phyloP scores from a whole-genome alignment of 768 basidiomycete species.

The Leccinum arenicola region DNA sequence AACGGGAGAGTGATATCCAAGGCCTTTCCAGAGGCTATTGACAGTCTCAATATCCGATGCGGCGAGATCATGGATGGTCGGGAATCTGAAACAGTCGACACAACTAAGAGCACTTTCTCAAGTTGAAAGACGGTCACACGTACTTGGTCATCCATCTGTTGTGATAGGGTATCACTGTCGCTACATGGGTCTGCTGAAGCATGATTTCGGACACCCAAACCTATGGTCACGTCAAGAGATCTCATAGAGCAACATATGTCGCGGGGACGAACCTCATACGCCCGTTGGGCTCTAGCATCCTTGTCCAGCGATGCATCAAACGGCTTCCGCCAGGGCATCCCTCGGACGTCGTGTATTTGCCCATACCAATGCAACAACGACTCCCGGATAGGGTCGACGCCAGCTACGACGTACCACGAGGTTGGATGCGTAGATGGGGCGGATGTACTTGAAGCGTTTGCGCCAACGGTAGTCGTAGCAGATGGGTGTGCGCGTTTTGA shows the following conservation, averaged over 20 bases:
- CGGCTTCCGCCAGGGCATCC: constrained; percentile 91
- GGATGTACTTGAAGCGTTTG: not conserved
- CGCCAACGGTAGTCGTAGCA: not conserved
- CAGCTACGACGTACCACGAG: constrained; percentile 47
- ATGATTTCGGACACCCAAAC: constrained; percentile 93
- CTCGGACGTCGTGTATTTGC: constrained; percentile 60
- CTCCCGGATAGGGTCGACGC: constrained; percentile 39
- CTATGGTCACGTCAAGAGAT: constrained; percentile 31
- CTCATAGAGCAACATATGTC: not conserved
- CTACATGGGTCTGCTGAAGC: constrained; percentile 95
- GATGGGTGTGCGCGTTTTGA: constrained; percentile 13
- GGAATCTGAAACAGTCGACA: constrained; percentile 55
- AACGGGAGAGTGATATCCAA: constrained; percentile 89
- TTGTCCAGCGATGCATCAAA: constrained; percentile 51
- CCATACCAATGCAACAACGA: constrained; percentile 70
- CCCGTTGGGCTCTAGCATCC: constrained; percentile 75
- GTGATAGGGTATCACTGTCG: constrained; percentile 92
- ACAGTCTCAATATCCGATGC: constrained; percentile 76
- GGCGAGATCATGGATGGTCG: constrained; percentile 75
- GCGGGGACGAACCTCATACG: constrained; percentile 71
- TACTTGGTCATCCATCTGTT: constrained; percentile 82
- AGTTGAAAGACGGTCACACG: constrained; percentile 19
- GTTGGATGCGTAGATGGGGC: constrained; percentile 36
- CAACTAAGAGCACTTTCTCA: not conserved
- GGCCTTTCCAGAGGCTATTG: constrained; percentile 86